Base-by-base conservation (phyloP, 1,284 basidiomycete species). In the Malassezia yamatoensis region DNA sequence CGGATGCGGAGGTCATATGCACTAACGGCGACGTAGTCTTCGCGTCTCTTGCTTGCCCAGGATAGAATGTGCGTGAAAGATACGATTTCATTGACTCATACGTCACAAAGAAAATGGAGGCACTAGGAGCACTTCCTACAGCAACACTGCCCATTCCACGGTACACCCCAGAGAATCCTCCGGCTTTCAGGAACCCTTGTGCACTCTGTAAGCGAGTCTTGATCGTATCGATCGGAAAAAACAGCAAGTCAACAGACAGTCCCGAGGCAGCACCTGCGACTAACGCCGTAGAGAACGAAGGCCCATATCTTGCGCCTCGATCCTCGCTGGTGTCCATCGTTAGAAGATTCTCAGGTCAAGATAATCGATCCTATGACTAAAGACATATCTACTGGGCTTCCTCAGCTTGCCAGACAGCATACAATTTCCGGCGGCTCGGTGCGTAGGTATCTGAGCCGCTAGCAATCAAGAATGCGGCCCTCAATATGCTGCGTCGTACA, bases 151-250 rank as follows among this genome's bases (percentile, higher is more conserved):
- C 91, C 5, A 99, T 79, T 12, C 94, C 93, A 64, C 87, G 86
- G 77, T 99, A 99, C 12, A 98, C 83, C 7, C 90, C 90, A 44
- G 78, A 82, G 76, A 99, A 89, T 0, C 91, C 93, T 8, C 94
- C 93, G 1, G 89, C 84, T 21, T 80, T 78, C 54, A 83, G 76
- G 75, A 98, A 96, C 2, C 93, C 93, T 70, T 88, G 84, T 1
- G 83, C 76, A 3, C 90, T 86, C 72, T 98, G 93, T 51, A 96
- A 78, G 35, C 93, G 84, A 13, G 93, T 96, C 78, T 98, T 98
- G 73, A 96, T 78, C 1, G 93, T 96, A 78, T 98, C 93, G 59
- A 96, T 85, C 0, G 93, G 93, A 76, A 89, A 96, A 79, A 96
- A 93, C 36, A 96, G 81, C 55, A 96, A 81, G 77, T 98, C 93